A percentile compares a stretch with the other conserved stretches of the same genome.
Evolutionary conservation across 306 rosid genomes (phyloP).

Genomic region (Medicago truncatula): DNA sequence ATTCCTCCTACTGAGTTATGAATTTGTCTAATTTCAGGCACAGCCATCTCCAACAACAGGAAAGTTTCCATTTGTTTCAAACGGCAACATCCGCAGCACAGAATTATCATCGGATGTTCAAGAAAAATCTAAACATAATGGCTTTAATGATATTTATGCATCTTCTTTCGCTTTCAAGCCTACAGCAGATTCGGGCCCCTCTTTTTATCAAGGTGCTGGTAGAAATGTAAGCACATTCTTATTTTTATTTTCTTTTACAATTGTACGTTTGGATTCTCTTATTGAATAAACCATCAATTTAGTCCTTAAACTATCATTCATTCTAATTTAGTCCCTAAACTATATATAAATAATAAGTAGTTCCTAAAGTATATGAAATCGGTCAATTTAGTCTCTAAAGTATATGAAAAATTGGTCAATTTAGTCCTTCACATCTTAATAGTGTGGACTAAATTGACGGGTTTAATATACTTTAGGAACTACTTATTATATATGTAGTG

Average conservation of each 20-base stretch:
- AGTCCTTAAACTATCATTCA: not conserved
- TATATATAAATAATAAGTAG: no score
- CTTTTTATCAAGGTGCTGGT: constrained; percentile 63
- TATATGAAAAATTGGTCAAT: not conserved
- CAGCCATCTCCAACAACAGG: constrained; percentile 98
- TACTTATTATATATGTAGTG: not conserved
- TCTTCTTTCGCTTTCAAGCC: constrained; percentile 84
- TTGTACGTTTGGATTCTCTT: constrained; percentile 4
- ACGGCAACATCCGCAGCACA: constrained; percentile 46
- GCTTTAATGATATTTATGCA: constrained; percentile 53
- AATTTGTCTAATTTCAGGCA: constrained; percentile 67
- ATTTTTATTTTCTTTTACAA: not conserved
- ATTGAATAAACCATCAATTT: not conserved
- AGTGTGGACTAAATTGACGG: not conserved
- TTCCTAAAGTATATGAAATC: not conserved
- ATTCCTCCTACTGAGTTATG: constrained; percentile 42
- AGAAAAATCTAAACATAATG: constrained; percentile 52
- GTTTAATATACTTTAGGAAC: not conserved
- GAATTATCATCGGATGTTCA: constrained; percentile 52
- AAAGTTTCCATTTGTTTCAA: constrained; percentile 65
- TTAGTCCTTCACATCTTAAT: not conserved
- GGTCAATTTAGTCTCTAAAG: not conserved
- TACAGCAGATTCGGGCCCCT: constrained; percentile 55
- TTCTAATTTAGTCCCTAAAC: no score
- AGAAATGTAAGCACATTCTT: constrained; percentile 63